Base-by-base conservation (phyloP, 257 asterid genomes). In the Prunella vulgaris region DNA sequence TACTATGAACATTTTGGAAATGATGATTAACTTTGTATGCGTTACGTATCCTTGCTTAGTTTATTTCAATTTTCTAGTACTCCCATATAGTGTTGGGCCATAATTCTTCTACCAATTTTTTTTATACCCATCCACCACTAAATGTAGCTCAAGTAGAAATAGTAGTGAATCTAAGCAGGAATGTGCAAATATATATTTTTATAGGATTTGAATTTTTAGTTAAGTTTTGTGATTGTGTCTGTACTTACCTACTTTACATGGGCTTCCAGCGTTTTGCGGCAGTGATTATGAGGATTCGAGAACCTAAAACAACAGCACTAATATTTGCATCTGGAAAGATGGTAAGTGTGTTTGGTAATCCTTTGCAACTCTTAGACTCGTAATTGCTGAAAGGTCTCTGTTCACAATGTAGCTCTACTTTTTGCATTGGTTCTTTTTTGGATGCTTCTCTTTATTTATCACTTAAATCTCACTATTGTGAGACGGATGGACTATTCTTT, bases 321-420 rank as follows among this genome's bases (percentile, higher is more conserved):
- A 88, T 85, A 68, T 88, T 88, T 78, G 95, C 95, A 22, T 88
- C 95, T 51, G 92, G 95, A 57, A 88, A 88, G 78, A 85, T 88
- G 92, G 92, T 87, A 60, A 74, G 84, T 79, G 61, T 7, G 37
- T 74, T 40, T 7, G 33, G 14, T 51, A 24, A 28, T 28, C 33
- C 33, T 28, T 28, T 28, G 33, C 33, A 1, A 28, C 33, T 28
- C 33, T 28, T 28, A 28, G 3, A 28, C 3, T 28, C 33, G 33
- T 28, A 28, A 28, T 28, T n/a, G n/a, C n/a, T n/a, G n/a, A n/a
- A n/a, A n/a, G n/a, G n/a, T 28, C 33, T 28, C 5, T 28, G 33
- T 28, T 28, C 33, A 28, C 33, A 28, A 28, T 28, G 5, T 28
- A 28, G 33, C 5, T 28, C 33, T 28, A 28, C 5, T 22, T 4